Base-by-base conservation (phyloP, 163 green algal species). In the Chloroidium sp. region DNA sequence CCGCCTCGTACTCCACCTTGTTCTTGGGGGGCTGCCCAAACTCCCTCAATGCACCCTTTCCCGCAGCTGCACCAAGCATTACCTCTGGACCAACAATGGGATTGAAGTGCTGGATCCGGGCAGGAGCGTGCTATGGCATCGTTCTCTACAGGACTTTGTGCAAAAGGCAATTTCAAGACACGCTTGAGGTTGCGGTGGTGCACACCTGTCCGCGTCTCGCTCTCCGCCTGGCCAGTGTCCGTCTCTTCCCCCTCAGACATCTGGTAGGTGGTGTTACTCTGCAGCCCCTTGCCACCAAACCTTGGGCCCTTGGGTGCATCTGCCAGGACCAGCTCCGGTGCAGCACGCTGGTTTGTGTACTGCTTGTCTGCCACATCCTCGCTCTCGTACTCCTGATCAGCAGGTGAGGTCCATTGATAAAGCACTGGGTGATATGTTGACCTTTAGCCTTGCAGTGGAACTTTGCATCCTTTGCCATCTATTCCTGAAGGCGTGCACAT, bases 281-380 rank as follows among this genome's bases (percentile, higher is more conserved):
- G 62, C 74, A 85, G 59, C 4, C 82, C 82, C 82, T 82, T 79
- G 58, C 72, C 79, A 36, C 61, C 82, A 74, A 80, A 85, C 2
- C 62, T 69, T 62, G 82, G 78, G 59, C 68, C 69, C 62, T 79
- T 64, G 1, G 82, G 82, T 2, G 82, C 82, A 68, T 85, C 64
- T 61, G 64, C 82, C 12, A 85, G 8, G 36, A 78, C 62, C 1
- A 85, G 74, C 1, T 81, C 61, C 61, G 78, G 72, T 59, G 72
- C 69, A 3, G 74, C 78, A 59, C 58, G 62, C 62, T 85, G 82
- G 61, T 62, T 81, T 13, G 61, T 69, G 8, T 57, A 59, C 57
- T 75, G 62, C 10, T 80, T 36, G 58, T 80, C 62, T 59, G 4
- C 57, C 2, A 68, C 77, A n/a, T 80, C 62, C n/a, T 62, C 77